These are phyloP conservation scores for Ilyonectria destructans DNA, from an alignment of 2,329 filamentous ascomycete genomes.

Conservation along the genomic window DNA sequence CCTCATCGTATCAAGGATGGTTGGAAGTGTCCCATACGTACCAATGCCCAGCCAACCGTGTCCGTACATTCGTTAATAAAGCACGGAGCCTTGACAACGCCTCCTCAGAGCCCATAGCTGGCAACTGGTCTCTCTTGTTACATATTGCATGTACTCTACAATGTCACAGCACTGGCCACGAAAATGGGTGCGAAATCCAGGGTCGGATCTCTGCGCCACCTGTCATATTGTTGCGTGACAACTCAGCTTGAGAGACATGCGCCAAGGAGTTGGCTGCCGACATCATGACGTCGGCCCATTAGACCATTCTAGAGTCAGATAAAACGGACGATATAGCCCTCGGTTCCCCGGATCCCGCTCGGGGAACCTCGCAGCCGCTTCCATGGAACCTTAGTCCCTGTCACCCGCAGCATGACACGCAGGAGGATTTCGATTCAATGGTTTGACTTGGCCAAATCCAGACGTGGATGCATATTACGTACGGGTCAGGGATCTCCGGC, in stretches of 20 bases:
- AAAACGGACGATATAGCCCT: not conserved
- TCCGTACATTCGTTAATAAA: no score
- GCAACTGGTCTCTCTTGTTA: not conserved
- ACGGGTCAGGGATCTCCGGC: not conserved
- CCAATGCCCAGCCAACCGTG: no score
- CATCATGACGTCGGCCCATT: not conserved
- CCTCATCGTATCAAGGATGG: no score
- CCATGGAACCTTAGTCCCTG: not conserved
- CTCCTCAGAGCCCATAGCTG: no score
- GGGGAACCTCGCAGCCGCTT: not conserved
- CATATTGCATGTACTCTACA: not conserved
- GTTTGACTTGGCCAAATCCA: constrained; percentile 9
- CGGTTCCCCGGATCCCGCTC: not conserved
- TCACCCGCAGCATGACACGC: constrained; percentile 15
- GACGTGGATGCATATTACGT: not conserved
- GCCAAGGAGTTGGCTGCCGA: not conserved
- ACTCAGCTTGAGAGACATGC: not conserved
- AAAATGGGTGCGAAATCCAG: not conserved
- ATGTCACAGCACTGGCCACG: not conserved
- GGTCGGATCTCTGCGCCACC: not conserved
- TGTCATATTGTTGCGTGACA: not conserved
- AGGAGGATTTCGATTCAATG: constrained; percentile 12
- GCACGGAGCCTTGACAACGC: no score
- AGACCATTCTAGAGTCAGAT: not conserved
- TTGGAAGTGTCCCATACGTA: no score